A percentile compares a stretch with the other conserved stretches of the same genome.
phyloP scores from a whole-genome alignment of 495 filamentous ascomycete species.

The Chaetomidium leptoderma region DNA sequence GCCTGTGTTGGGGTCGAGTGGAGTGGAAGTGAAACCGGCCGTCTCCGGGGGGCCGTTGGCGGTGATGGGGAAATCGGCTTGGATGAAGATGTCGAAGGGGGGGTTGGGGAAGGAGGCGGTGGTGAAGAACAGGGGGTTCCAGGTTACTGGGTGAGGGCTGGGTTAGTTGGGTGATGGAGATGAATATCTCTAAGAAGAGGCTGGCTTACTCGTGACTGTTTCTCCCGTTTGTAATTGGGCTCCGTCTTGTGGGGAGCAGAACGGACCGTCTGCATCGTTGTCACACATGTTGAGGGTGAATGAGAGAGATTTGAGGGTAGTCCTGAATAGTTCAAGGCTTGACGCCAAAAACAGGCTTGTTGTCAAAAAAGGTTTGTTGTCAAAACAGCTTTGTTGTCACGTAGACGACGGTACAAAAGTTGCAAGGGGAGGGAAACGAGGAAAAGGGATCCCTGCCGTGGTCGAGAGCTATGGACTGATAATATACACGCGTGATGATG shows the following conservation, averaged over 20 bases:
- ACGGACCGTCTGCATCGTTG: constrained; percentile 13
- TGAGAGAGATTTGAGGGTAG: neutral
- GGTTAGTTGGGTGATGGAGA: neutral
- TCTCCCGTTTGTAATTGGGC: constrained; percentile 14
- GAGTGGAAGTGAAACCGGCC: constrained; percentile 21
- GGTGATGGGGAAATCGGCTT: constrained; percentile 22
- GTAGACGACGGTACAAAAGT: too few species aligned
- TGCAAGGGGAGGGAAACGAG: neutral
- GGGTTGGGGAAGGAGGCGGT: constrained; percentile 2
- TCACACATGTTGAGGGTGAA: constrained; percentile 9
- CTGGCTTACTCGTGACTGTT: constrained; percentile 2
- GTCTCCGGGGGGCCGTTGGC: neutral
- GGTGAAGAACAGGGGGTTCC: constrained; percentile 23
- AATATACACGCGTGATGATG: neutral
- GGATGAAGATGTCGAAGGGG: constrained; percentile 15
- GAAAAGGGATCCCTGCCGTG: neutral
- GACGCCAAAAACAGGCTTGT: neutral
- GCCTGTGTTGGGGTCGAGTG: constrained; percentile 17
- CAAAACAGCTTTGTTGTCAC: too few species aligned
- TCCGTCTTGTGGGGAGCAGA: constrained; percentile 14
- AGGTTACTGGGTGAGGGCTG: constrained; percentile 17
- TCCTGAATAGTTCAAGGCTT: neutral
- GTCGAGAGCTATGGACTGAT: neutral
- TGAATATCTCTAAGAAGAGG: neutral
- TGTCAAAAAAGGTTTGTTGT: too few species aligned